phyloP scores from a whole-genome alignment of 345 rosid genomes.

The Aquilaria yunnanensis region DNA sequence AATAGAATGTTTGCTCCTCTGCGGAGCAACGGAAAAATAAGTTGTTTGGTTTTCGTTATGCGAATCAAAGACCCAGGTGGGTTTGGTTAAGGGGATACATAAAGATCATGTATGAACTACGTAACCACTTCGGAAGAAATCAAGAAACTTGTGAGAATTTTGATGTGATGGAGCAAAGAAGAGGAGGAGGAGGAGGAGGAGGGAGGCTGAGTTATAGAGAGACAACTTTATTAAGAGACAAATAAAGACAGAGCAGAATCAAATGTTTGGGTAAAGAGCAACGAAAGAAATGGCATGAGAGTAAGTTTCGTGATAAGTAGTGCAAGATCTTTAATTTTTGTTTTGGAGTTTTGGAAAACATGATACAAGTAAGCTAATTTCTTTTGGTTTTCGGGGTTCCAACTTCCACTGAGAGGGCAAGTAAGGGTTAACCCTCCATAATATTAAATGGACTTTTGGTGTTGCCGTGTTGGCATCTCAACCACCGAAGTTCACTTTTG shows the following conservation, averaged over 20 bases:
- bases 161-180: background rate
- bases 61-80: background rate
- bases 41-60: constrained; percentile 4
- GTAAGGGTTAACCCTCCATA: constrained; percentile 4
- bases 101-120: background rate
- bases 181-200: background rate
- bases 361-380: background rate
- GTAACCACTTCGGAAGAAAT: background rate
- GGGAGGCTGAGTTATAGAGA: background rate
- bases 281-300: background rate
- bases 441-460: constrained; percentile 19
- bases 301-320: background rate
- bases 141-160: background rate
- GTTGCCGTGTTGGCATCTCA: constrained; percentile 16
- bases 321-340: constrained; percentile 1
- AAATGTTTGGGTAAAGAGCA: background rate
- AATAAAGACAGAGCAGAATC: constrained; percentile 3
- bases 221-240: constrained; percentile 15
- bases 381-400: no score
- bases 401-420: background rate
- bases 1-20: constrained; percentile 10
- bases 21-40: constrained; percentile 14
- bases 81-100: background rate
- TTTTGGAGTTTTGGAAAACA: background rate
- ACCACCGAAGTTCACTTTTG: constrained; percentile 7